These are phyloP conservation scores for Pythium scleroteichum DNA, from an alignment of 352 stramenopile species.

Conservation along the genomic window DNA sequence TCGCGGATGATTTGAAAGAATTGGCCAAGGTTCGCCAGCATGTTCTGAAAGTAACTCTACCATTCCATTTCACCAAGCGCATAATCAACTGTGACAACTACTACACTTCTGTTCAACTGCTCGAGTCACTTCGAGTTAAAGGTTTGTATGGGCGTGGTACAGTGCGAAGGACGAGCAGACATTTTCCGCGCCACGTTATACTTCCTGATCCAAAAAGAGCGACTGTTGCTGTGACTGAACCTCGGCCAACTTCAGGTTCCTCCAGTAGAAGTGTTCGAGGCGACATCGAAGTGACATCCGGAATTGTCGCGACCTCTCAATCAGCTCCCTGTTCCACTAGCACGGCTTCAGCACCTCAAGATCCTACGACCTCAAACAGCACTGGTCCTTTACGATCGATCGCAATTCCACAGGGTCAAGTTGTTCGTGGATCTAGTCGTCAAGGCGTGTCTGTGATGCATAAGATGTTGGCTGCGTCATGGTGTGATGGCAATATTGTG, in stretches of 20 bases:
- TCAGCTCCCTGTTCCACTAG: too few relatives aligned
- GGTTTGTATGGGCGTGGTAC: constrained; percentile 30
- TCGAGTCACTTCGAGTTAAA: constrained; percentile 24
- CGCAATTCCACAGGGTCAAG: too few relatives aligned
- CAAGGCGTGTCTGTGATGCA: constrained; percentile 23
- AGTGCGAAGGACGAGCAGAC: constrained; percentile 18
- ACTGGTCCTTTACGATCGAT: too few relatives aligned
- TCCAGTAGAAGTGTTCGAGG: too few relatives aligned
- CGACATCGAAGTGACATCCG: too few relatives aligned
- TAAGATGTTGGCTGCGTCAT: constrained; percentile 28
- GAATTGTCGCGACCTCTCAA: too few relatives aligned
- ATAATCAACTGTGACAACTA: constrained; percentile 40
- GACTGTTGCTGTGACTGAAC: constrained; percentile 5
- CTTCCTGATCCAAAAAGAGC: constrained; percentile 5
- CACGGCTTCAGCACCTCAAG: too few relatives aligned
- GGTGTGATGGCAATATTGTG: constrained; percentile 29
- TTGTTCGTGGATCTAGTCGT: neutral
- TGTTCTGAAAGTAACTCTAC: constrained; percentile 30
- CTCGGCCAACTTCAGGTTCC: too few relatives aligned
- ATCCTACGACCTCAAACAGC: too few relatives aligned
- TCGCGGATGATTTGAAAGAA: constrained; percentile 2
- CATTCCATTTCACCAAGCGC: constrained; percentile 21
- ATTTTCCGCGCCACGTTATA: constrained; percentile 27
- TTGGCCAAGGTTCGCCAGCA: constrained; percentile 15
- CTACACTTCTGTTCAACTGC: constrained; percentile 35